Conservation (phyloP, 169 alveolate species). For the Miamiensis avidus region DNA sequence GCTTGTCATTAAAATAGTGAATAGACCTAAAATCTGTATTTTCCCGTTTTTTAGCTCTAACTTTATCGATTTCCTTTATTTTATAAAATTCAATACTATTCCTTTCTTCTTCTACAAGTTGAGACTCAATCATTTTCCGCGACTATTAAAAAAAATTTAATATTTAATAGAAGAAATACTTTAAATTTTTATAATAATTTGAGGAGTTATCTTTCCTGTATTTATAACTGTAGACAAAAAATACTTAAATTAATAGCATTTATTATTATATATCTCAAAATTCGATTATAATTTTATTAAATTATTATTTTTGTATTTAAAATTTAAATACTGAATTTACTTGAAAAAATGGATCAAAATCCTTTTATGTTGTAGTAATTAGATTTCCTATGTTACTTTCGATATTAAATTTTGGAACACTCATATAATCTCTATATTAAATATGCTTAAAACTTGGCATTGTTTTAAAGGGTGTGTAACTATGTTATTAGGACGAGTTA, state of each 20-base stretch:
- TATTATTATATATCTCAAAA: neutral
- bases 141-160: neutral
- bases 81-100: neutral
- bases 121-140: neutral
- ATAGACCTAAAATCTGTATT: neutral
- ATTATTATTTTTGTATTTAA: no score
- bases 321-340: neutral
- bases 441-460: neutral
- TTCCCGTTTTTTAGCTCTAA: neutral
- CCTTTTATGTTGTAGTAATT: neutral
- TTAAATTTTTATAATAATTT: no score
- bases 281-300: no score
- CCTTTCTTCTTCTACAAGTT: neutral
- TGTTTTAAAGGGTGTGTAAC: neutral
- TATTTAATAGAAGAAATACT: neutral
- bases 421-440: neutral
- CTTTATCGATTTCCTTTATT: neutral
- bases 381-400: neutral
- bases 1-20: neutral
- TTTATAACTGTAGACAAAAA: neutral
- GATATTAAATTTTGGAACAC: neutral
- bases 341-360: neutral
- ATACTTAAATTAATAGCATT: no score
- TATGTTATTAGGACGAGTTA: neutral
- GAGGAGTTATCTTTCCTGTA: neutral